phyloP scores from a whole-genome alignment of 2,329 filamentous ascomycete species.

The Penicillium brevicompactum region DNA sequence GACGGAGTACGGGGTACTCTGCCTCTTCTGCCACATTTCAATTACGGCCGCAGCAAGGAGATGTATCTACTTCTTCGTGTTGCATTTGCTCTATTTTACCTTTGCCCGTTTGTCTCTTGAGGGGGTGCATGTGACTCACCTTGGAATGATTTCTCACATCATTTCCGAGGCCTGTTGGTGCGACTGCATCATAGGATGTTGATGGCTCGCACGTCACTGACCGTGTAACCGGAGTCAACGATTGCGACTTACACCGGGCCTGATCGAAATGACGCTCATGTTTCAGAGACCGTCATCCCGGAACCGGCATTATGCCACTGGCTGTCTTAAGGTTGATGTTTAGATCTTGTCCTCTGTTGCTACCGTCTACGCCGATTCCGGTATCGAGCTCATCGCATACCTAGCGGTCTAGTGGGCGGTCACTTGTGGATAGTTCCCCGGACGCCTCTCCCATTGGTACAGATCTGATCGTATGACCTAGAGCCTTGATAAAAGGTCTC shows the following conservation, averaged over 20 bases:
- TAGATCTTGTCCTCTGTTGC: not conserved
- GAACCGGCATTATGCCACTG: not conserved
- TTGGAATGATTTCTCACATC: not conserved
- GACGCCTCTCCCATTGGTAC: not conserved
- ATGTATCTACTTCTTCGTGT: not conserved
- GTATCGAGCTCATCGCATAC: not conserved
- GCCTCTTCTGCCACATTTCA: not conserved
- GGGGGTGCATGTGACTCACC: conserved; percentile 7
- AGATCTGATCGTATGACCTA: not conserved
- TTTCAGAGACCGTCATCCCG: conserved; percentile 6
- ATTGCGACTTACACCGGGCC: conserved; percentile 7
- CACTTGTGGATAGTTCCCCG: not conserved
- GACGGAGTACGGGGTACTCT: not conserved
- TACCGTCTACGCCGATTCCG: not conserved
- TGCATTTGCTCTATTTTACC: not conserved
- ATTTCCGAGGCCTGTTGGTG: conserved; percentile 11
- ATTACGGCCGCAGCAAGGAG: conserved; percentile 5
- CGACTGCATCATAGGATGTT: conserved; percentile 8
- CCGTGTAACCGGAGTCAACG: conserved; percentile 13
- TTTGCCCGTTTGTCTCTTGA: not conserved
- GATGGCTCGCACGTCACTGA: conserved; percentile 13
- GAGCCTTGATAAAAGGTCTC: not conserved
- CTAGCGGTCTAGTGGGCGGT: not conserved
- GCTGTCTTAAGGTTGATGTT: not conserved
- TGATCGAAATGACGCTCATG: conserved; percentile 14